These are phyloP conservation scores for Micractinium conductrix DNA, from an alignment of 139 green algal species.

Conservation along the genomic window DNA sequence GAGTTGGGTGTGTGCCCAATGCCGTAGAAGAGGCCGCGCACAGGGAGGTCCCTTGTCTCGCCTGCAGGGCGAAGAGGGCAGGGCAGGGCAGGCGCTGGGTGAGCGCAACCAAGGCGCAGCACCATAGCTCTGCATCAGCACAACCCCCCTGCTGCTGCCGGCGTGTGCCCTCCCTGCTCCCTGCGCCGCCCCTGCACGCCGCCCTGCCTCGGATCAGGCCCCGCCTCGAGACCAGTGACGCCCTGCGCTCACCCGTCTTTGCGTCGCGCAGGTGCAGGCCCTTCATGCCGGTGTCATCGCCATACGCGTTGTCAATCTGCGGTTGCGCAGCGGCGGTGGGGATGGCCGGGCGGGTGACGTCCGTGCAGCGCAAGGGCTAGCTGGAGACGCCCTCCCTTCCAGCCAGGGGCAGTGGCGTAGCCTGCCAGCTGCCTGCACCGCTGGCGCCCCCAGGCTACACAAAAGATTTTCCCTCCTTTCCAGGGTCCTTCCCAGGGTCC, in stretches of 20 bases:
- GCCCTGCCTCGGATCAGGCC: not conserved
- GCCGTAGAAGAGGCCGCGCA: slow-evolving; percentile 97
- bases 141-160: not conserved
- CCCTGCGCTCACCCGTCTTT: slow-evolving; percentile 42
- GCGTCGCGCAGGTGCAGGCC: slow-evolving; percentile 66
- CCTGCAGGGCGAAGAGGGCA: slow-evolving; percentile 38
- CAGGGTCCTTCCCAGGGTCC: no score
- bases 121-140: not conserved
- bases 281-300: slow-evolving; percentile 60
- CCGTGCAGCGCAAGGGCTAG: no score
- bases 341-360: no score
- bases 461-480: no score
- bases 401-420: no score
- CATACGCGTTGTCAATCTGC: slow-evolving; percentile 82
- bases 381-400: no score
- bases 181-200: not conserved
- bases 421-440: no score
- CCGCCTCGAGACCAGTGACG: not conserved
- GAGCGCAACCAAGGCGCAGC: not conserved
- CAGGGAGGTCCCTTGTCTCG: slow-evolving; percentile 67
- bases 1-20: slow-evolving; percentile 98
- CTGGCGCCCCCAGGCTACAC: no score
- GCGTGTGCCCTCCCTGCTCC: not conserved
- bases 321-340: no score
- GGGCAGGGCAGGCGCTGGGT: not conserved